Base-by-base conservation (phyloP, 345 rosid genomes). In the Stellera chamaejasme region DNA sequence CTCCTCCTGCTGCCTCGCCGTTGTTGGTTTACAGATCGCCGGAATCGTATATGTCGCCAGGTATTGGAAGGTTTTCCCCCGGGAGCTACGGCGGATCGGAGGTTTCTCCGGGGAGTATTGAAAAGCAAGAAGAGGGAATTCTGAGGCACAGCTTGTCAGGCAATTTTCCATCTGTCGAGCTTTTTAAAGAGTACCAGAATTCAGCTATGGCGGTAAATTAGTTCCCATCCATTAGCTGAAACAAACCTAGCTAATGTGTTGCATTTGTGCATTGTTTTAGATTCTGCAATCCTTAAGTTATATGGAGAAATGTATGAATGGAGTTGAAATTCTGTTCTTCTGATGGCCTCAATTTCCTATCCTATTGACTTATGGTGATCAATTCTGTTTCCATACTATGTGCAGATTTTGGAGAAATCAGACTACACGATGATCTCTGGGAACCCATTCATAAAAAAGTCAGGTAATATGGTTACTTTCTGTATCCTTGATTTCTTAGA, bases 371-470 rank as follows among this genome's bases (percentile, higher is more conserved):
- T 32, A 8, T 5, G 39, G 10, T 2, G 39, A 32, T 32, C 39
- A 32, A 1, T 32, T 32, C 39, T 32, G 39, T 32, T 44, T 52
- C 48, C 23, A 10, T 74, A 68, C 19, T 59, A 48, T 69, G 56
- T 63, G 43, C 85, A 93, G 97, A 84, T 89, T 68, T 71, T 93
- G 77, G 99, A 89, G 80, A 93, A 82, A 71, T 67, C 88, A 15
- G 97, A 89, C 72, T 87, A 77, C 71, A 84, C 83, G 6, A 78
- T 78, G 94, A 86, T 93, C 61, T 87, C 94, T 2, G 99, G 99
- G 64, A 76, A 69, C 52, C 87, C 86, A 48, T 89, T 72, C 73
- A 93, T 93, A 36, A 93, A 89, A 66, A 93, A 93, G 73, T 76
- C 97, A 70, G 99, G 99, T 87, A 77, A 57, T 27, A 48, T 5